These are phyloP conservation scores for Fomes fomentarius DNA, from an alignment of 1,284 basidiomycete species.

Conservation along the genomic window DNA sequence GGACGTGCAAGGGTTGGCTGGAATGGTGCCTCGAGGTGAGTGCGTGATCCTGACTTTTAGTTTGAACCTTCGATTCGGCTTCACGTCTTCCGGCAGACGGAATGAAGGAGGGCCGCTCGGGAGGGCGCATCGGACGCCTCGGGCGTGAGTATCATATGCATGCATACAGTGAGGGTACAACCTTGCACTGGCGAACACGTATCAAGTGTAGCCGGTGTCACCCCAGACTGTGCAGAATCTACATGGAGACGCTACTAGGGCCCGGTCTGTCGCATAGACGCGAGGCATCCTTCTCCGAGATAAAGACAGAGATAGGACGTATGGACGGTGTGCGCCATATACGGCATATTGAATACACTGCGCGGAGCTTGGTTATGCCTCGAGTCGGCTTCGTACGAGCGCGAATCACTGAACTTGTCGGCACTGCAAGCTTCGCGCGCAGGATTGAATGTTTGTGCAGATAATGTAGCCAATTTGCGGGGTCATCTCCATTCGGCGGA, in stretches of 20 bases:
- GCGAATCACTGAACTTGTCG: background rate
- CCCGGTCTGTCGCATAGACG: background rate
- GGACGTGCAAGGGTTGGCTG: background rate
- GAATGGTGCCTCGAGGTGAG: constrained; percentile 11
- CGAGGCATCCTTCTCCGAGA: too few species aligned
- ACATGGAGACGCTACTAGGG: background rate
- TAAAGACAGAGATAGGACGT: too few species aligned
- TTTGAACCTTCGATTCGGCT: too few species aligned
- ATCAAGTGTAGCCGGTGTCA: background rate
- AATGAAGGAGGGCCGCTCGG: too few species aligned
- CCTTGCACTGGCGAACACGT: background rate
- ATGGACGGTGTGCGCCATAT: background rate
- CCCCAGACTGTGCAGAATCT: background rate
- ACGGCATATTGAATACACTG: background rate
- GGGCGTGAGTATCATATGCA: too few species aligned
- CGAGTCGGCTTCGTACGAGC: background rate
- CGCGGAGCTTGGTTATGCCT: background rate
- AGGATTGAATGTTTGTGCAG: background rate
- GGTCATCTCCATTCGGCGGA: background rate
- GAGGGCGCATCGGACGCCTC: too few species aligned
- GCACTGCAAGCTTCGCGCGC: background rate
- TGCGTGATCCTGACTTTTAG: background rate
- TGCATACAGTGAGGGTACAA: too few species aligned
- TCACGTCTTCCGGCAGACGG: too few species aligned
- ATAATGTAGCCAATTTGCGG: background rate